phyloP scores from a whole-genome alignment of 1,284 basidiomycete species.

The Fomitopsis schrenkii region DNA sequence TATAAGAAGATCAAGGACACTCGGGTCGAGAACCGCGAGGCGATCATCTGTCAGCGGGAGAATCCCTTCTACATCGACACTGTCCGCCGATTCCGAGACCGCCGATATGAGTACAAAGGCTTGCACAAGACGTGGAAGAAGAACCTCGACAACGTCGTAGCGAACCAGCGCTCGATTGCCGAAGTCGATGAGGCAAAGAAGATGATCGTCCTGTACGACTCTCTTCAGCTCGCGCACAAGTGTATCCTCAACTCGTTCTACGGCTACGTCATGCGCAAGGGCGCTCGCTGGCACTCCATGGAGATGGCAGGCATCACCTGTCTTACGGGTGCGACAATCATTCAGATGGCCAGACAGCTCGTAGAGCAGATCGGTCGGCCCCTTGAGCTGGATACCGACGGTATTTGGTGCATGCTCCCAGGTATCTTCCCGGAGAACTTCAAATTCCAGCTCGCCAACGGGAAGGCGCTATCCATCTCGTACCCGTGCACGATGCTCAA shows the following conservation, averaged over 20 bases:
- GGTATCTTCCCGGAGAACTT: slow-evolving; percentile 98
- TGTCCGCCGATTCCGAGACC: slow-evolving; percentile 94
- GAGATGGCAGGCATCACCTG: slow-evolving; percentile 99
- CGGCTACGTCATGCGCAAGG: slow-evolving; percentile 99
- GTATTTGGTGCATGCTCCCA: slow-evolving; percentile 99
- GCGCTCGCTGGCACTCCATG: slow-evolving; percentile 99
- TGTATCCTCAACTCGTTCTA: slow-evolving; percentile 99
- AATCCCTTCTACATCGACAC: slow-evolving; percentile 99
- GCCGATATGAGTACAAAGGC: slow-evolving; percentile 99
- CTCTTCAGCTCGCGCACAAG: slow-evolving; percentile 99
- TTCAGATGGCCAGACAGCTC: slow-evolving; percentile 98
- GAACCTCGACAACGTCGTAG: slow-evolving; percentile 79
- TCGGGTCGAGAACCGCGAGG: slow-evolving; percentile 89
- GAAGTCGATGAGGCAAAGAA: slow-evolving; percentile 98
- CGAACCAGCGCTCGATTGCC: slow-evolving; percentile 68
- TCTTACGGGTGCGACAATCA: slow-evolving; percentile 97
- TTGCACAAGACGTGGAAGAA: slow-evolving; percentile 99
- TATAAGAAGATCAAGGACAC: slow-evolving; percentile 99
- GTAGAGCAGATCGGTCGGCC: slow-evolving; percentile 98
- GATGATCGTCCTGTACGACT: slow-evolving; percentile 99
- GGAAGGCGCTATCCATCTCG: slow-evolving; percentile 90
- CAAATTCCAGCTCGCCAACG: slow-evolving; percentile 86
- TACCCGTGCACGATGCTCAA: slow-evolving; percentile 99
- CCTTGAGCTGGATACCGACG: slow-evolving; percentile 97
- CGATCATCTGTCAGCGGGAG: slow-evolving; percentile 97